Percentiles rank a stretch among this genome's conserved stretches.
Evolutionary conservation across 1,284 basidiomycete genomes (phyloP).

Genomic region (Mycena citricolor): DNA sequence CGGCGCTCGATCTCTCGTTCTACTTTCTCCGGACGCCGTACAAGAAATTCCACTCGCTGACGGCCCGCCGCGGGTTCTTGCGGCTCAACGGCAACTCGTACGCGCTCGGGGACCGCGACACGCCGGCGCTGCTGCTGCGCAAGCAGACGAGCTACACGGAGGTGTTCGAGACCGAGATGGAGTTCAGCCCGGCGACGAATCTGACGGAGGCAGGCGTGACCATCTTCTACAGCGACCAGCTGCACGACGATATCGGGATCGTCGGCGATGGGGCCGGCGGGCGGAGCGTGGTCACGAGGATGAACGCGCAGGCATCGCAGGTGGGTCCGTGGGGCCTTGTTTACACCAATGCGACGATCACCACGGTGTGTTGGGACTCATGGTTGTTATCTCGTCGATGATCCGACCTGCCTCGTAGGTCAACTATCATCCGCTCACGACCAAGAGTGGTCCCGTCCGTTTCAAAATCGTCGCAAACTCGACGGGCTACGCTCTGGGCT

Average conservation of each 20-base stretch:
- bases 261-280: slow-evolving; percentile 24
- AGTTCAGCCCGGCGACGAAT: slow-evolving; percentile 31
- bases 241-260: slow-evolving; percentile 40
- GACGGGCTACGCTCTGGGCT: slow-evolving; percentile 33
- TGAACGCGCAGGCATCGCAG: slow-evolving; percentile 32
- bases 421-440: slow-evolving; percentile 27
- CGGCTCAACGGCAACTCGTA: slow-evolving; percentile 34
- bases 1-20: slow-evolving; percentile 31
- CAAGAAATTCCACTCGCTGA: slow-evolving; percentile 34
- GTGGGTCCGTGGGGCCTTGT: slow-evolving; percentile 38
- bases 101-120: slow-evolving; percentile 38
- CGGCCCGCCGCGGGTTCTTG: slow-evolving; percentile 29
- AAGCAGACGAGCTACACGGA: slow-evolving; percentile 38
- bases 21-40: slow-evolving; percentile 38
- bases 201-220: slow-evolving; percentile 38
- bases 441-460: slow-evolving; percentile 29
- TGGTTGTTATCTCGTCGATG: not conserved
- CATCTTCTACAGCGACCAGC: slow-evolving; percentile 35
- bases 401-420: slow-evolving; percentile 23
- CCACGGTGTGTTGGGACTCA: slow-evolving; percentile 27
- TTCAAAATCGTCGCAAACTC: slow-evolving; percentile 31
- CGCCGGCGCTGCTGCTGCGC: slow-evolving; percentile 34
- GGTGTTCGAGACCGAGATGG: slow-evolving; percentile 35
- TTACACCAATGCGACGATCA: slow-evolving; percentile 33
- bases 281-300: slow-evolving; percentile 31